phyloP scores from a whole-genome alignment of 2,329 filamentous ascomycete genomes.

The Hymenoscyphus infarciens region DNA sequence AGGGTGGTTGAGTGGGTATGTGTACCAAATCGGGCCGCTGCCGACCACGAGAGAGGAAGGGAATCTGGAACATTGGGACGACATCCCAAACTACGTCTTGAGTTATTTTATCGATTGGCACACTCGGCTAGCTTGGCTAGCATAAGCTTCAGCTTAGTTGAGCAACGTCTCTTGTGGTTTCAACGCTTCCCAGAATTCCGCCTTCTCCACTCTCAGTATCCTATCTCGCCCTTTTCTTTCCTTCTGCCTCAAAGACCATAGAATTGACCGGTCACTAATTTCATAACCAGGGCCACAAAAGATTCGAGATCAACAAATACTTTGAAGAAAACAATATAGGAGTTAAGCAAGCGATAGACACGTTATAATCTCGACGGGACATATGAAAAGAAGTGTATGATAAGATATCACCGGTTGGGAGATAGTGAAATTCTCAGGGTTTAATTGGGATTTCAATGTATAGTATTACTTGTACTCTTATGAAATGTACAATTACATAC shows the following conservation, averaged over 20 bases:
- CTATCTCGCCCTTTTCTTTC: not conserved
- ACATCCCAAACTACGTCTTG: too few relatives aligned
- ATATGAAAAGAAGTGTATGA: not conserved
- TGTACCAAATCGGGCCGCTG: not conserved
- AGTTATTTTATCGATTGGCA: too few relatives aligned
- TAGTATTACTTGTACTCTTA: not conserved
- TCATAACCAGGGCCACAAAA: conserved; percentile 44
- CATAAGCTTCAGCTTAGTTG: not conserved
- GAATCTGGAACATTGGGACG: not conserved
- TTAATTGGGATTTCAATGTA: not conserved
- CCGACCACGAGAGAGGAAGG: too few relatives aligned
- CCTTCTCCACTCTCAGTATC: not conserved
- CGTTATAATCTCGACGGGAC: conserved; percentile 4
- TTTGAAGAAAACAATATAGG: conserved; percentile 36
- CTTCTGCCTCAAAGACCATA: too few relatives aligned
- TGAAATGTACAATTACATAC: not conserved
- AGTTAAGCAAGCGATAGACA: conserved; percentile 6
- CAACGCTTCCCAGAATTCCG: not conserved
- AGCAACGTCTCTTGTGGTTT: not conserved
- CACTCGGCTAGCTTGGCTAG: too few relatives aligned
- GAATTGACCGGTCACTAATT: not conserved
- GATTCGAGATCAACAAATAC: conserved; percentile 46
- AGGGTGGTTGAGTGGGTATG: not conserved
- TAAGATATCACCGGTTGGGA: not conserved
- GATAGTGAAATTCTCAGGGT: not conserved